Evolutionary conservation across 1,139 yeast genomes (phyloP), one percentile per base, ranked within the genome.

Genomic region (Debaryomycetaceae sp.): DNA sequence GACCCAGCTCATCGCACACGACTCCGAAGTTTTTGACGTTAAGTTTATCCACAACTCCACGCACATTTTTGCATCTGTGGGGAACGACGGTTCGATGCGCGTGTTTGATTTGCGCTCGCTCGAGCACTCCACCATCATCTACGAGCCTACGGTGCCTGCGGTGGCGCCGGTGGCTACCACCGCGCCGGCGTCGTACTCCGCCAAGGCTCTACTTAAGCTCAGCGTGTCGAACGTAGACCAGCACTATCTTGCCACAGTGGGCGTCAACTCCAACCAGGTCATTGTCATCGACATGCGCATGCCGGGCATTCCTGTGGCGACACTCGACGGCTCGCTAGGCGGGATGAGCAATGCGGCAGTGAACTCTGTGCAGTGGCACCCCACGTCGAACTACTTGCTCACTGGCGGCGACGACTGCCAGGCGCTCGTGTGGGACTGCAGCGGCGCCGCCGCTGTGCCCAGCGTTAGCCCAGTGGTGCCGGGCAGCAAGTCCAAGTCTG

Each of bases 1-100:
- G 59, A 91, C 99, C 1, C 98, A 93, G 66, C 72, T 93, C 42
- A 93, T 93, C 54, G 99, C 99, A 0, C 99, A 93, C 64, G 99
- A 93, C 61, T 83, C 86, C 48, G 98, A 91, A 63, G 99, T 93
- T 5, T 89, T 83, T 62, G 99, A 93, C 62, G 98, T 91, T 22
- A 80, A 87, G 53, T 93, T 90, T 63, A 71, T 90, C 42, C 81
- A 86, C 46, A 83, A 83, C 37, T 81, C 89, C 35, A 80, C 86
- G 41, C 83, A 89, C 58, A 76, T 91, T 27, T 93, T 93, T 67
- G 89, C 96, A 38, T 86, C 95, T 45, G 96, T 93, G 42, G 97
- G 98, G 2, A 91, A 91, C 45, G 99, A 93, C 66, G 99, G 99
- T 1, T 85, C 96, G 17, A 89, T 91, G 64, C 74, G 99, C 43